A percentile compares a stretch with the other conserved stretches of the same genome.
Conservation (phyloP, 1,284 basidiomycete genomes). For the Trichosporon sp. region DNA sequence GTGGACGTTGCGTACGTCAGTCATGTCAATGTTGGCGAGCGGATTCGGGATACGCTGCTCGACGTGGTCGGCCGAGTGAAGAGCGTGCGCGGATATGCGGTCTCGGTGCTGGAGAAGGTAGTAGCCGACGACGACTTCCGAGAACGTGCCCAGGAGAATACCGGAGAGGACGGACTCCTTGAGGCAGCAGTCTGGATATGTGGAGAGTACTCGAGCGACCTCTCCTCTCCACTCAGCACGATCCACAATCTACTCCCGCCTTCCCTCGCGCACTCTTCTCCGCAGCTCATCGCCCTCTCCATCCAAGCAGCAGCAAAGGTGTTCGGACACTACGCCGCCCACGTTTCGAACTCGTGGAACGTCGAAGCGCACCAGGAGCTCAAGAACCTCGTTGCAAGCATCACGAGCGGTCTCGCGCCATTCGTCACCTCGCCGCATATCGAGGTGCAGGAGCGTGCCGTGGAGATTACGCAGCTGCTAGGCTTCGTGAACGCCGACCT, state of each 20-base stretch:
- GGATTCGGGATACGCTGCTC: conserved; percentile 74
- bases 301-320: conserved; percentile 80
- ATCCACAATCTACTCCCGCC: conserved; percentile 57
- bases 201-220: conserved; percentile 69
- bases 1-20: conserved; percentile 83
- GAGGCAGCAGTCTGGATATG: conserved; percentile 93
- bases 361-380: conserved; percentile 50
- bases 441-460: conserved; percentile 88
- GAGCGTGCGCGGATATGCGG: conserved; percentile 68
- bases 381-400: conserved; percentile 57
- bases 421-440: conserved; percentile 60
- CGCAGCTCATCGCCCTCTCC: conserved; percentile 66
- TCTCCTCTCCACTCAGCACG: conserved; percentile 34
- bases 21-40: conserved; percentile 64
- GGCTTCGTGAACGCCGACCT: conserved; percentile 75
- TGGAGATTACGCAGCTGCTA: conserved; percentile 73
- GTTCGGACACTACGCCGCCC: conserved; percentile 75
- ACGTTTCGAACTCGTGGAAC: conserved; percentile 67
- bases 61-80: conserved; percentile 80
- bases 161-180: conserved; percentile 68
- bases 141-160: conserved; percentile 51
- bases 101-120: conserved; percentile 71
- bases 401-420: conserved; percentile 56
- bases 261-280: conserved; percentile 55
- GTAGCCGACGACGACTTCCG: conserved; percentile 71